A percentile compares a stretch with the other conserved stretches of the same genome.
Evolutionary conservation across 495 filamentous ascomycete genomes (phyloP).

Genomic region (Penicillium fimorum): DNA sequence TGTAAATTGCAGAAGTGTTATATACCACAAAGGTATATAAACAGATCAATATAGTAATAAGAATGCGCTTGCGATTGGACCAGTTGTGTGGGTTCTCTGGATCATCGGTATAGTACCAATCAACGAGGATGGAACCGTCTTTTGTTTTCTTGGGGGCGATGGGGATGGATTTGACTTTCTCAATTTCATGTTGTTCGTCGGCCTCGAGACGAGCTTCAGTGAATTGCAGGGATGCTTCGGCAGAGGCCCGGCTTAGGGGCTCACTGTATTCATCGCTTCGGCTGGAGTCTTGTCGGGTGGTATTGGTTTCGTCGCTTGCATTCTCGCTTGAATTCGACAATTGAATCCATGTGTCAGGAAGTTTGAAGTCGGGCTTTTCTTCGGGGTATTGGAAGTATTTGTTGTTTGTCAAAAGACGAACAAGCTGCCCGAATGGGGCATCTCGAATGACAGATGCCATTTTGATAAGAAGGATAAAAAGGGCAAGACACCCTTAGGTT

Average conservation of each 20-base stretch:
- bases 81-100: conserved; percentile 57
- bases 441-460: conserved; percentile 45
- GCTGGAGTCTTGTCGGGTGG: background rate
- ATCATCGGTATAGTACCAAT: conserved; percentile 57
- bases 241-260: conserved; percentile 15
- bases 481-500: background rate
- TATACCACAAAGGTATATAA: conserved; percentile 41
- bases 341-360: conserved; percentile 46
- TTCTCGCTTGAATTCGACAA: conserved; percentile 15
- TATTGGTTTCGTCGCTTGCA: conserved; percentile 14
- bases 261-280: conserved; percentile 11
- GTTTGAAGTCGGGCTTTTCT: conserved; percentile 50
- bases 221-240: conserved; percentile 27
- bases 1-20: conserved; percentile 36
- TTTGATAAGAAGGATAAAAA: background rate
- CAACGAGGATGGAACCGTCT: conserved; percentile 45
- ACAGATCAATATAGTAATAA: conserved; percentile 29
- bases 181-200: conserved; percentile 32
- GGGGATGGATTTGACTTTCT: conserved; percentile 47
- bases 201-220: conserved; percentile 42
- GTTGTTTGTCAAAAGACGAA: conserved; percentile 50
- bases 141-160: conserved; percentile 44
- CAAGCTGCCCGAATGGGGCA: conserved; percentile 52
- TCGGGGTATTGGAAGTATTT: conserved; percentile 54
- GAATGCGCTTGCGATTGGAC: conserved; percentile 31